Evolutionary conservation across 495 filamentous ascomycete species (phyloP), one percentile per base, ranked within the genome.

Genomic region (Aspergillus nanangensis): DNA sequence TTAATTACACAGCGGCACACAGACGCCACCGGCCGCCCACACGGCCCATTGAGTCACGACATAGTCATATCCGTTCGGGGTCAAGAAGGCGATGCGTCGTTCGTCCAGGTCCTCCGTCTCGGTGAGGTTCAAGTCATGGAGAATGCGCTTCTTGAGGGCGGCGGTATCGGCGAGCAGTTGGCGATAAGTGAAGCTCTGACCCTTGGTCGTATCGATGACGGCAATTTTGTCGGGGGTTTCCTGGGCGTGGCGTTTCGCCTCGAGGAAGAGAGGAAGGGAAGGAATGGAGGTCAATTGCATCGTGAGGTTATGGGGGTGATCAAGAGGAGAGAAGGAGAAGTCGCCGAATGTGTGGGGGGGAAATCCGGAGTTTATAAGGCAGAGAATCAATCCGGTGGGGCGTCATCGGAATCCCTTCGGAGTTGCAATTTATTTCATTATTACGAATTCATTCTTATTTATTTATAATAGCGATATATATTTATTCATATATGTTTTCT

Each of bases 11-110:
- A 65, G 58, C 27, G 64, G 64, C 36, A 70, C 65, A 32, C 57
- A 62, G 18, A 74, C 61, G 22, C 62, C 70, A 32, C 75, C 70
- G n/a, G 68, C 63, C 20, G 68, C 58, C 55, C 56, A 71, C 20
- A 61, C 43, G 17, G 60, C 60, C 66, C 62, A 66, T 65, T 75
- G 75, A 67, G 71, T 82, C 80, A 87, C 90, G 61, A 95, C 87
- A 78, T 93, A 95, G 63, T 95, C 87, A 65, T 94, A 96, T 50
- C 87, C 83, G 66, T 94, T 95, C 64, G 93, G 88, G 43, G 87
- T 77, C 47, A 96, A 65, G 61, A 93, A 89, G 1, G 88, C 86
- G 54, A 95, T 75, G 50, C 90, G 74, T 58, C 87, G 78, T 44
- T 89, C 89, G 19, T 83, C 74, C 43, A 92, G 66, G 41, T 83